Base-by-base conservation (phyloP, 2,329 filamentous ascomycete species). In the Xylaria sp. region DNA sequence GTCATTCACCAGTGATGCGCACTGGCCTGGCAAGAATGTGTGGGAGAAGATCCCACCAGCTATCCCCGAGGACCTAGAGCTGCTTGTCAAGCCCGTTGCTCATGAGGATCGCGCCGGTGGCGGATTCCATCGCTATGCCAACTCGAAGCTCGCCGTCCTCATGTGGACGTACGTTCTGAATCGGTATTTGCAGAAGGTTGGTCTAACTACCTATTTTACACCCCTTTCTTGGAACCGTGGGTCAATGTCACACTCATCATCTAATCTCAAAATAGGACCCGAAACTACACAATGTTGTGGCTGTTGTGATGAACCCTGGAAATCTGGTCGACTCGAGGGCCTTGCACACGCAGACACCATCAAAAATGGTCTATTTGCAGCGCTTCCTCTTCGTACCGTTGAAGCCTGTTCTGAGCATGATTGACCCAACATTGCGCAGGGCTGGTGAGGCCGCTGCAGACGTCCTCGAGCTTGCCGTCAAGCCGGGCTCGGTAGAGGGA, bases 51-150 rank as follows among this genome's bases (percentile, higher is more conserved):
- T 72, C 51, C 68, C 70, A 0, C 71, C 76, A 1, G 59, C 46
- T 0, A 68, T 79, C 42, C 74, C 75, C 0, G 64, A 70, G 1
- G 66, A 76, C 52, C 50, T 78, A 2, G 73, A 76, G 3, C 46
- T 68, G 2, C 66, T 79, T 50, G 68, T 74, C 7, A 71, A 74
- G 53, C 74, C 75, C 1, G 34, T 52, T 0, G 57, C 66, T 2
- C 73, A 76, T 59, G 59, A 56, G 0, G 72, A 79, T 16, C 69
- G 72, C 19, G 62, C 72, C 19, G 77, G 74, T 2, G 67, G 69
- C 4, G 77, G 78, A 2, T 78, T 78, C 37, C 72, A 76, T 56
- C 68, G 76, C 56, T 81, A 80, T 63, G 77, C 70, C 2, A 73
- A 72, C 23, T 73, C 75, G 0, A 80, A 79, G 63, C 63, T 69